These are phyloP conservation scores for Boletus eberwhitei DNA, from an alignment of 768 basidiomycete species.

Conservation along the genomic window DNA sequence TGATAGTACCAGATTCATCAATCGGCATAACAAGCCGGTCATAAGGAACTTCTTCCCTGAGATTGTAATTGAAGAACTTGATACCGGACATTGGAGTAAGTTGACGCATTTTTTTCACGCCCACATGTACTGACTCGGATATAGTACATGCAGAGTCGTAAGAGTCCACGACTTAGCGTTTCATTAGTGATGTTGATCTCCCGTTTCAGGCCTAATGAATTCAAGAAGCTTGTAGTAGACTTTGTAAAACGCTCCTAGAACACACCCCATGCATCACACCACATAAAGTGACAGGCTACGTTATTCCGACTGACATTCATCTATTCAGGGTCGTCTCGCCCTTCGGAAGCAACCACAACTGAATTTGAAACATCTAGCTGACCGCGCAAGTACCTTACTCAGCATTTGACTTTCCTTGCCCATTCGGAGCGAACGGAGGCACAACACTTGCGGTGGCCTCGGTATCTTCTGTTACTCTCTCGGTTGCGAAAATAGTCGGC, in stretches of 20 bases:
- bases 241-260: conserved; percentile 22
- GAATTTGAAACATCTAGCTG: not conserved
- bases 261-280: not conserved
- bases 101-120: not conserved
- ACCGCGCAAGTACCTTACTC: not conserved
- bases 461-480: not conserved
- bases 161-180: conserved; percentile 6
- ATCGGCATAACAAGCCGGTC: conserved; percentile 59
- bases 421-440: not conserved
- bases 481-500: conserved; percentile 12
- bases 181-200: not conserved
- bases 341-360: not conserved
- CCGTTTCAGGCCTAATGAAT: conserved; percentile 49
- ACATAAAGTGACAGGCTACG: not conserved
- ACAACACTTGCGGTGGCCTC: not conserved
- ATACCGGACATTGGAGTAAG: conserved; percentile 87
- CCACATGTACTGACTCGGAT: conserved; percentile 4
- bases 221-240: conserved; percentile 39
- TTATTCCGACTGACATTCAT: not conserved
- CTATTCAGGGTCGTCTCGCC: not conserved
- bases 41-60: conserved; percentile 72
- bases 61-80: conserved; percentile 57
- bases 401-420: not conserved
- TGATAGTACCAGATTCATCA: conserved; percentile 58
- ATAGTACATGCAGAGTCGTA: conserved; percentile 80